Base-by-base conservation (phyloP, 768 basidiomycete genomes). In the Sutorius australiensis region DNA sequence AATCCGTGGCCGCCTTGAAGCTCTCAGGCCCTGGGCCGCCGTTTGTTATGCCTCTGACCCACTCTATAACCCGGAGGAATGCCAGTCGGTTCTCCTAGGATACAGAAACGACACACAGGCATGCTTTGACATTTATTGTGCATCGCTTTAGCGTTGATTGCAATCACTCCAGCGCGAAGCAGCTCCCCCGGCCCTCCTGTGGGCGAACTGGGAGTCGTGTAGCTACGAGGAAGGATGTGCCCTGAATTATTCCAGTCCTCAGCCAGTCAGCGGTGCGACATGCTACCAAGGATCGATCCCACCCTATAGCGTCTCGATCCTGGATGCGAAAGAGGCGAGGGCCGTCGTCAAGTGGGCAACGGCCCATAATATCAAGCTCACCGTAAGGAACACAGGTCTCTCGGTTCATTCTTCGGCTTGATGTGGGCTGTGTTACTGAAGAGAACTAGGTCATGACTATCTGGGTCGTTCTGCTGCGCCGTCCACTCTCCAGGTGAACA, bases 141-240 rank as follows among this genome's bases (percentile, higher is more conserved):
- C 33, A 34, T n/a, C 30, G 11, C 30, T 38, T 5, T 40, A 19
- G 27, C 19, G 21, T 30, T 43, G n/a, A 50, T 38, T 17, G 19
- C 31, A 7, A 6, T 16, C 21, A 17, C n/a, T n/a, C 46, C 42
- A 65, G 64, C 64, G 64, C 24, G 64, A 59, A 55, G 51, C 49
- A 6, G 38, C 42, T 12, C 33, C 64, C 1, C 27, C 61, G 0
- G 61, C 64, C 3, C 57, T 66, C 10, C 39, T 65, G 14, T 65
- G 57, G 64, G 0, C 51, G 16, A 65, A 65, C 49, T 66, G 59
- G 59, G 64, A 66, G 41, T 31, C 56, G 3, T 65, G 64, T 31
- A 42, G 51, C 14, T 66, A 53, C 11, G 45, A 11, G 5, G 36
- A 56, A 30, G 64, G 55, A 2, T 65, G 64, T 24, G 44, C 55